Conservation (phyloP, 768 basidiomycete species). For the Leccinum subgranulosum region DNA sequence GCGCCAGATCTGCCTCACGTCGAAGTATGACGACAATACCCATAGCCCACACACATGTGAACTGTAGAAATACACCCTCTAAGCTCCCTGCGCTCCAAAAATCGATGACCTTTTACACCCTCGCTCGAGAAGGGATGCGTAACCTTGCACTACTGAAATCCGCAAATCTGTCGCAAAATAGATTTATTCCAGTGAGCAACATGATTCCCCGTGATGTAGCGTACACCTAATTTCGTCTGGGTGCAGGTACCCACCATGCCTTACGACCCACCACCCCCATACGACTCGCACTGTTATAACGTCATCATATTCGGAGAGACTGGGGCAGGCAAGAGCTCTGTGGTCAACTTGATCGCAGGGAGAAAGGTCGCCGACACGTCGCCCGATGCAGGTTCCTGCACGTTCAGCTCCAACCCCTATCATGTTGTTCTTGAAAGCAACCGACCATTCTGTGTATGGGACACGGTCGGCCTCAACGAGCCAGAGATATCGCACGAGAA, state of each 20-base stretch:
- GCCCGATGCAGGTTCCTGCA: constrained; percentile 33
- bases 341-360: constrained; percentile 40
- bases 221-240: neutral
- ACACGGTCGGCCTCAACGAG: constrained; percentile 33
- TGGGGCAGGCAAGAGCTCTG: constrained; percentile 37
- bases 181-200: constrained; percentile 10
- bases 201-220: neutral
- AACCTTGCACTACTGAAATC: neutral
- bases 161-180: neutral
- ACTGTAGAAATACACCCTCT: neutral
- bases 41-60: constrained; percentile 11
- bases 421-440: constrained; percentile 12
- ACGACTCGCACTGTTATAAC: constrained; percentile 16
- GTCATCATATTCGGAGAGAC: constrained; percentile 30
- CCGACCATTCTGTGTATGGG: constrained; percentile 27
- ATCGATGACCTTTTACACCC: constrained; percentile 3
- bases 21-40: constrained; percentile 8
- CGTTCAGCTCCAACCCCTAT: constrained; percentile 30
- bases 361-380: constrained; percentile 27
- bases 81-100: neutral
- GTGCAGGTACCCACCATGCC: constrained; percentile 5
- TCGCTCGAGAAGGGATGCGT: constrained; percentile 7
- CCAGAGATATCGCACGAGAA: constrained; percentile 14
- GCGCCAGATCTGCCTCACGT: constrained; percentile 6
- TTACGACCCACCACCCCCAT: constrained; percentile 12